Percentiles rank a stretch among this genome's conserved stretches.
phyloP scores from a whole-genome alignment of 768 basidiomycete species.

The Lentinula lateritia region DNA sequence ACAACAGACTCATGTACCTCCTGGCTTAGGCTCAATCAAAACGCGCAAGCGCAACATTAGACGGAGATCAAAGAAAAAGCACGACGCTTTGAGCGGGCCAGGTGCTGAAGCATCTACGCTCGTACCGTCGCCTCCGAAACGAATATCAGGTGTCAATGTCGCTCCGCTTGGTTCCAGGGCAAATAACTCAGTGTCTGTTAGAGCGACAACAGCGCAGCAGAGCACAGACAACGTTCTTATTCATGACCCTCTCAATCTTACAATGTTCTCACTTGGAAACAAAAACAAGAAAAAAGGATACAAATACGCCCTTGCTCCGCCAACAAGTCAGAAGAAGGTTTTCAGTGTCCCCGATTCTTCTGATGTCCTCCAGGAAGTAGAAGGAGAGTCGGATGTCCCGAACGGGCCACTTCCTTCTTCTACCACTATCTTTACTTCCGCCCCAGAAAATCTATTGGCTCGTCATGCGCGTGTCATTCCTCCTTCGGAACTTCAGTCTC shows the following conservation, averaged over 20 bases:
- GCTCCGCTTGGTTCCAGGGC: not conserved
- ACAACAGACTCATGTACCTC: not conserved
- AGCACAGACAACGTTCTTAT: not conserved
- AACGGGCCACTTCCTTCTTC: not conserved
- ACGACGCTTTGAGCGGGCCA: not conserved
- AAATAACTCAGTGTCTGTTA: not conserved
- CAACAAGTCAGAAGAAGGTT: slow-evolving; percentile 30
- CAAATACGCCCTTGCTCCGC: slow-evolving; percentile 24
- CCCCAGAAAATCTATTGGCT: not conserved
- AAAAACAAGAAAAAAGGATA: slow-evolving; percentile 50
- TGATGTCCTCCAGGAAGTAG: slow-evolving; percentile 5
- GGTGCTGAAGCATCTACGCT: not conserved
- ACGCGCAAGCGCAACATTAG: slow-evolving; percentile 7
- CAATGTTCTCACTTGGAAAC: slow-evolving; percentile 39
- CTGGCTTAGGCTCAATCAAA: slow-evolving; percentile 3
- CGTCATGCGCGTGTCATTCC: slow-evolving; percentile 28
- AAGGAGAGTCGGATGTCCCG: not conserved
- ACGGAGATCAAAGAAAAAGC: slow-evolving; percentile 3
- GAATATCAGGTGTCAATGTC: not conserved
- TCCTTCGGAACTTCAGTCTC: slow-evolving; percentile 36
- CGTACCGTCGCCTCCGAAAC: not conserved
- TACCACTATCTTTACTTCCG: not conserved
- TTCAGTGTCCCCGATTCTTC: slow-evolving; percentile 19
- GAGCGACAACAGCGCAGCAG: not conserved
- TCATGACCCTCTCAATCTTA: not conserved